A percentile compares a stretch with the other conserved stretches of the same genome.
These are phyloP conservation scores for Desmodesmus armatus DNA, from an alignment of 139 green algal species.

Conservation along the genomic window DNA sequence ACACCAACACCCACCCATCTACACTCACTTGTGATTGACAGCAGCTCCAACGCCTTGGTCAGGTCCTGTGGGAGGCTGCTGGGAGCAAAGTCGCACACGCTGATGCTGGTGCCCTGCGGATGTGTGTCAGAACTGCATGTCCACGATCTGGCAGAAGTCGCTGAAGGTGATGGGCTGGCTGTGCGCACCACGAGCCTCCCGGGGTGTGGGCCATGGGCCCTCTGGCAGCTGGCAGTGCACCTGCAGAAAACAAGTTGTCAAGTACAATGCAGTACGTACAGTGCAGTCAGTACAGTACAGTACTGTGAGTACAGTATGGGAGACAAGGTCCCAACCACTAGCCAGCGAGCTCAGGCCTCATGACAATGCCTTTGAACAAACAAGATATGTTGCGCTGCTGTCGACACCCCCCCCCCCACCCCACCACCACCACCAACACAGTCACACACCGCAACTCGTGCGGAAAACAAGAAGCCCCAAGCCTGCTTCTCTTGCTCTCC, in stretches of 20 bases:
- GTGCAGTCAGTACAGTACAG: neutral
- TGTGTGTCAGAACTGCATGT: constrained; percentile 86
- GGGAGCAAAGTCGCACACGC: constrained; percentile 65
- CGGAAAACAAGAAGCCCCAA: too few relatives aligned
- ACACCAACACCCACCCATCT: too few relatives aligned
- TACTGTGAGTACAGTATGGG: neutral
- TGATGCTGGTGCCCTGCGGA: constrained; percentile 83
- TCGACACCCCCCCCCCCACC: neutral
- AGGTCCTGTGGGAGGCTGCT: constrained; percentile 48
- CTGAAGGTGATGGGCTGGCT: constrained; percentile 33
- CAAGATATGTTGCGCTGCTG: neutral
- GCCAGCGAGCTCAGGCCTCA: neutral
- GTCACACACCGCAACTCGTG: too few relatives aligned
- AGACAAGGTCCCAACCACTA: neutral
- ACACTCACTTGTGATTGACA: constrained; percentile 51
- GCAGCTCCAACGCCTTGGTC: constrained; percentile 50
- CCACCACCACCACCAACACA: too few relatives aligned
- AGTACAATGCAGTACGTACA: neutral
- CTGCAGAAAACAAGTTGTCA: neutral
- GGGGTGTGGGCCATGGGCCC: constrained; percentile 9
- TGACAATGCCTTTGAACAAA: neutral
- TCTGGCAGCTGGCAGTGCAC: constrained; percentile 5
- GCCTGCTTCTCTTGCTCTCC: neutral
- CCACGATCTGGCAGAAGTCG: constrained; percentile 60
- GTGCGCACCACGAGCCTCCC: constrained; percentile 9